Base-by-base conservation (phyloP, 1,284 basidiomycete genomes). In the Sphaerobolus stellatus region DNA sequence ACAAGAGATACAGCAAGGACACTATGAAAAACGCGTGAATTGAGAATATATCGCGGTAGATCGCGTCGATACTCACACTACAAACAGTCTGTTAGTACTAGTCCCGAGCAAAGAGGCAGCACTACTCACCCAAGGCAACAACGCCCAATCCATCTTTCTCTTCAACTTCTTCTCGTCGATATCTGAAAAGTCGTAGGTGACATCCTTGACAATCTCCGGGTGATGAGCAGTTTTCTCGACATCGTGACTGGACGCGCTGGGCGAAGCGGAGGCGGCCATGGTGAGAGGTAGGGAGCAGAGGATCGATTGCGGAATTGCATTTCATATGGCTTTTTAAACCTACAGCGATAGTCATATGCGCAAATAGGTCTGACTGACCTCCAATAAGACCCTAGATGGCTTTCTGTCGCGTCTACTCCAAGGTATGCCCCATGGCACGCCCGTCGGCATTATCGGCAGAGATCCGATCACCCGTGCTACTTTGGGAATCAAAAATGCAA, bases 1-100 rank as follows among this genome's bases (percentile, higher is more conserved):
- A 85, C 43, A 91, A 73, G 33, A 91, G 74, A 68, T 90, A 92
- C 57, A 92, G 69, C 56, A 92, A 77, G 18, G 84, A 80, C 47
- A 57, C 53, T 54, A 33, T 25, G 33, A 24, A 11, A 13, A 27
- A 28, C 5, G 27, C 30, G 36, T 29, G 43, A 46, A 14, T 27
- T 16, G 43, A 48, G 45, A 13, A 16, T 31, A 14, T 20, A n/a
- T 20, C 20, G 5, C 22, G 25, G 28, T 47, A 16, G 31, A 14
- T 16, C 22, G 5, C 31, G 27, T 33, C 41, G 9, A 27, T 16
- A 28, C 53, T 48, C 49, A 54, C 53, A 54, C 53, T 54, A 28
- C 5, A 5, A 33, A 25, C 14, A 3, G 28, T 31, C n/a, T 7
- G 8, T 47, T 8, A 4, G 20, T 48, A 16, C 18, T 20, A 28